A percentile compares a stretch with the other conserved stretches of the same genome.
Evolutionary conservation across 1,284 basidiomycete genomes (phyloP).

Genomic region (Ustilago vetiveriae): DNA sequence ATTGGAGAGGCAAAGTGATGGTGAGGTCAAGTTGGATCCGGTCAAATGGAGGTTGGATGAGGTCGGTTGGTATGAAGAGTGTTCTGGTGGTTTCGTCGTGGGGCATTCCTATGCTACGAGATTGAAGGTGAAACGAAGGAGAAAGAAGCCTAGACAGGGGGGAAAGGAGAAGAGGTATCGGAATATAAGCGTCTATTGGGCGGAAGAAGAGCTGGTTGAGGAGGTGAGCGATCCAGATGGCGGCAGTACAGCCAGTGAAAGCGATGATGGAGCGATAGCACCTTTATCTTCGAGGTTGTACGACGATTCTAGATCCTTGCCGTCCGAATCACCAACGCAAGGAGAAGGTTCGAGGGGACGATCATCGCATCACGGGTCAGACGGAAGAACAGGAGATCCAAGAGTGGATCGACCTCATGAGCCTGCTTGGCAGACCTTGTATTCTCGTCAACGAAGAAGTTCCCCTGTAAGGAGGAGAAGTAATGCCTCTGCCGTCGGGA

Average conservation of each 20-base stretch:
- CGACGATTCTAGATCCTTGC: too few relatives aligned
- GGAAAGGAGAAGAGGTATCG: conserved; percentile 16
- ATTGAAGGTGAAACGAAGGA: not conserved
- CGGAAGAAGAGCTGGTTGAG: conserved; percentile 42
- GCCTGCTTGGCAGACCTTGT: conserved; percentile 44
- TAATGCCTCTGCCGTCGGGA: not conserved
- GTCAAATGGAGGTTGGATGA: conserved; percentile 14
- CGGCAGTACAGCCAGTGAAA: conserved; percentile 1
- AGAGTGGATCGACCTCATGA: conserved; percentile 21
- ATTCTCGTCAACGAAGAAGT: conserved; percentile 17
- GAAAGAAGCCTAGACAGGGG: not conserved
- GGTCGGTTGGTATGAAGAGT: conserved; percentile 41
- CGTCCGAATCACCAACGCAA: not conserved
- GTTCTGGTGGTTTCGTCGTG: conserved; percentile 37
- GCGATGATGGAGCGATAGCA: conserved; percentile 3
- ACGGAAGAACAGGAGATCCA: conserved; percentile 5
- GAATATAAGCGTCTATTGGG: conserved; percentile 45
- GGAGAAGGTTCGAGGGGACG: not conserved
- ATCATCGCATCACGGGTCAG: conserved; percentile 3
- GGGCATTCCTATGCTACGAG: conserved; percentile 39
- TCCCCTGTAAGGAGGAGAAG: conserved; percentile 2
- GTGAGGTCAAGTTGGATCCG: conserved; percentile 9
- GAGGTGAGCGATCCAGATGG: conserved; percentile 34
- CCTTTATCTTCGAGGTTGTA: too few relatives aligned
- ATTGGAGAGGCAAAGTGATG: not conserved